Percentiles rank a stretch among this genome's conserved stretches.
Conservation (phyloP, 169 alveolate genomes). For the Toxoplasma gondii region DNA sequence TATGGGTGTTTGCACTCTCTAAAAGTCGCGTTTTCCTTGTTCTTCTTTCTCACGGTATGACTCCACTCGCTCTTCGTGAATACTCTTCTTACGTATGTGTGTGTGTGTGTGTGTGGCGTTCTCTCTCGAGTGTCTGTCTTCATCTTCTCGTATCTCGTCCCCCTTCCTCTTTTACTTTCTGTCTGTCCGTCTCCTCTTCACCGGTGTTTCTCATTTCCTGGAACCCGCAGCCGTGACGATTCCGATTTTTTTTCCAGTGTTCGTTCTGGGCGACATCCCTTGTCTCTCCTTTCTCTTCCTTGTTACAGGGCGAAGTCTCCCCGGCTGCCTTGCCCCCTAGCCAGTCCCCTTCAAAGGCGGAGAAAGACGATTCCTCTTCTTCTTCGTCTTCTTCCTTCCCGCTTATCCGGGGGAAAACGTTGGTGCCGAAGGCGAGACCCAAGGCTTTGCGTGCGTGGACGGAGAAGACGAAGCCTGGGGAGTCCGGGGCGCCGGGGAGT, state of each 20-base stretch:
- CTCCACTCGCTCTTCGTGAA: too few relatives aligned
- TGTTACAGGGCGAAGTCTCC: not conserved
- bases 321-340: not conserved
- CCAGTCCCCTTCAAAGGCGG: not conserved
- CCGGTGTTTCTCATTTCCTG: too few relatives aligned
- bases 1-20: too few relatives aligned
- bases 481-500: not conserved
- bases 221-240: too few relatives aligned
- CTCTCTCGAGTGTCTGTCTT: too few relatives aligned
- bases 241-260: not conserved
- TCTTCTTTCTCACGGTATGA: too few relatives aligned
- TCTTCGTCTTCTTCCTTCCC: not conserved
- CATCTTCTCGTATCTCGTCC: too few relatives aligned
- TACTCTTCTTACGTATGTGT: too few relatives aligned
- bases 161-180: too few relatives aligned
- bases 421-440: constrained; percentile 33
- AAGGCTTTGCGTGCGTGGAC: not conserved
- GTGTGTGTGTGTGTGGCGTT: too few relatives aligned
- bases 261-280: not conserved
- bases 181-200: too few relatives aligned
- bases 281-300: not conserved
- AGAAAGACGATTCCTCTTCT: not conserved
- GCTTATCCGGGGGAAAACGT: not conserved
- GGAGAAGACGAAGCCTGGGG: not conserved
- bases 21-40: too few relatives aligned